Evolutionary conservation across 352 stramenopile species (phyloP), one percentile per base, ranked within the genome.

Genomic region (Globisporangium megalacanthum): DNA sequence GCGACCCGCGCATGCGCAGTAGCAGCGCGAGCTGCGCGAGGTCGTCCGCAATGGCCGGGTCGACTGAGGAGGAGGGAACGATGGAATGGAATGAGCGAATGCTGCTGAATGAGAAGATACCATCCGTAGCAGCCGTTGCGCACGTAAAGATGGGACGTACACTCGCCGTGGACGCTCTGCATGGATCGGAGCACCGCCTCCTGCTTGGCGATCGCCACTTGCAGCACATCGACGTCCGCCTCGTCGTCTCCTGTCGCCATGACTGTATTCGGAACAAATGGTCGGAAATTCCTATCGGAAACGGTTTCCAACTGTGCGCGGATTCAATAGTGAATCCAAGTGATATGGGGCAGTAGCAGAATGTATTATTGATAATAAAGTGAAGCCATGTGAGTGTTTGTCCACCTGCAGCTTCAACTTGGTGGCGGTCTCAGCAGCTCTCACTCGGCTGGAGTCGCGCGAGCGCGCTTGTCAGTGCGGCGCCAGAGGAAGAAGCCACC

Each of bases 21-120:
- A 89, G 76, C 52, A 86, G 59, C 37, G 77, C 76, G 36, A 89
- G 66, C 59, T 91, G 78, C 53, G 72, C 74, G 33, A 91, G 69
- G 39, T 89, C 70, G 49, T 89, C 77, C n/a, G 78, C 83, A 17
- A 89, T 63, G 7, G 55, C 63, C 13, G 39, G 52, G 42, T 85
- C 64, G 55, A 91, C 81, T 91, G 52, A 29, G 25, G 25, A 29
- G 2, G 25, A 29, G 4, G 25, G 25, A n/a, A n/a, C n/a, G n/a
- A n/a, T n/a, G n/a, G 25, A 29, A 29, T 29, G 25, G 25, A 29
- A 4, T 29, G 25, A 29, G 25, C 25, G 25, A 29, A 29, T 14
- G 36, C 33, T 11, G 41, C 20, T n/a, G 13, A 54, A 15, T 8
- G 2, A 37, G 25, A 29, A 29, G 1, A 29, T 1, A 29, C 25